These are phyloP conservation scores for Parietaria judaica DNA, from an alignment of 306 rosid genomes.

Conservation along the genomic window DNA sequence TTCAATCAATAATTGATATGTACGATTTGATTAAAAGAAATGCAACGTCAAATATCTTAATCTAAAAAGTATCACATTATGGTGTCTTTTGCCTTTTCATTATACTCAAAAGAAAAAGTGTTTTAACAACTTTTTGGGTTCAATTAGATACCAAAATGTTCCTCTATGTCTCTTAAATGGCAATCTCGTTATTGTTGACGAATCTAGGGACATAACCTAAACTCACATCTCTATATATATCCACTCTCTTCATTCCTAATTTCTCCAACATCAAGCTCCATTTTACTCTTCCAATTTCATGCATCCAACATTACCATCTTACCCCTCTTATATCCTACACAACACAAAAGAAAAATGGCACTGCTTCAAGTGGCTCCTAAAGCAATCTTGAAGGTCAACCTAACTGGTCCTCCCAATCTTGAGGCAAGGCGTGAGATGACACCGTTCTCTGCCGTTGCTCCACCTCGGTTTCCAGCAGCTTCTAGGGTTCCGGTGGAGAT, in stretches of 20 bases:
- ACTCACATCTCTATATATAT: slow-evolving; percentile 11
- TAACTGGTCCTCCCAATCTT: background rate
- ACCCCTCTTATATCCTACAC: slow-evolving; percentile 3
- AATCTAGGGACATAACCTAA: slow-evolving; percentile 9
- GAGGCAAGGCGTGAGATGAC: slow-evolving; percentile 21
- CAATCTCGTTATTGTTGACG: slow-evolving; percentile 13
- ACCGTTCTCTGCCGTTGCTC: slow-evolving; percentile 34
- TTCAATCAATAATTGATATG: too few relatives aligned
- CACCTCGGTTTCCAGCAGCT: slow-evolving; percentile 11
- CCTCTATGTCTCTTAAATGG: background rate
- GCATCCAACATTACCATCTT: background rate
- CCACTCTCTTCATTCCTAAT: background rate
- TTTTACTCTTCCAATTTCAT: background rate
- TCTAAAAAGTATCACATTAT: background rate
- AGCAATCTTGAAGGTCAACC: background rate
- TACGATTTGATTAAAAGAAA: too few relatives aligned
- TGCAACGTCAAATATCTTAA: too few relatives aligned
- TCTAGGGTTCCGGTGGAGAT: slow-evolving; percentile 13
- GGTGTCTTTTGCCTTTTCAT: background rate
- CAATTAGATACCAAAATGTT: slow-evolving; percentile 1
- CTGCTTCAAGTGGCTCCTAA: background rate
- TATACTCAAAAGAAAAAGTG: background rate
- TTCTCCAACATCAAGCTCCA: background rate
- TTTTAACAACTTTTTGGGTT: background rate
- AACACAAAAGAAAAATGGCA: slow-evolving; percentile 2